A percentile compares a stretch with the other conserved stretches of the same genome.
Conservation (phyloP, 352 stramenopile species). For the Globisporangium parvum region DNA sequence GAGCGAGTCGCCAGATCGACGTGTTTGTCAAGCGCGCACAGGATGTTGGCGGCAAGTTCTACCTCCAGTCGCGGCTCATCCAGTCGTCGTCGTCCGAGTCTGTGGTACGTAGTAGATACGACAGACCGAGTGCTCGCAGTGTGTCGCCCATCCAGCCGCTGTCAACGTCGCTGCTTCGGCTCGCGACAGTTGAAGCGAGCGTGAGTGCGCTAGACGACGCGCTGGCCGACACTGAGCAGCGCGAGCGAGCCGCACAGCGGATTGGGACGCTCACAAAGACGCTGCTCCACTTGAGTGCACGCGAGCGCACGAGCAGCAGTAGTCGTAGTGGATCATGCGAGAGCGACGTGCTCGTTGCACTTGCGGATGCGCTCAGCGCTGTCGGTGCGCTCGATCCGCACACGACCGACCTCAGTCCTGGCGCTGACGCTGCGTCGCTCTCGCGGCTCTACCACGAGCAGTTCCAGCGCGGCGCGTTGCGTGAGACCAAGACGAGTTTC, state of each 20-base stretch:
- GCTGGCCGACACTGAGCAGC: conserved; percentile 3
- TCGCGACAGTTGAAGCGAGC: conserved; percentile 10
- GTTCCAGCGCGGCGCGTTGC: conserved; percentile 51
- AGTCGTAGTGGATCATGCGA: too few species aligned
- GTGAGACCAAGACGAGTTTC: conserved; percentile 46
- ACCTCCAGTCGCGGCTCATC: conserved; percentile 21
- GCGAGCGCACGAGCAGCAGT: not conserved
- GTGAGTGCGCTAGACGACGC: conserved; percentile 10
- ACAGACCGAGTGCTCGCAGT: too few species aligned
- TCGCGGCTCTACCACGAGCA: conserved; percentile 45
- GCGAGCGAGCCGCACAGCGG: not conserved
- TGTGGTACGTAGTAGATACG: too few species aligned
- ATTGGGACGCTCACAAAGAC: conserved; percentile 44
- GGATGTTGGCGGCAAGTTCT: conserved; percentile 47
- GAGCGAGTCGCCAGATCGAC: conserved; percentile 42
- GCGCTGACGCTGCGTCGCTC: conserved; percentile 36
- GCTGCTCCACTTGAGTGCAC: conserved; percentile 44
- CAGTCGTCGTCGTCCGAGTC: not conserved
- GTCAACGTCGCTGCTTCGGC: conserved; percentile 10
- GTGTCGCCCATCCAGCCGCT: not conserved
- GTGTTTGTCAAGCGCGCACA: conserved; percentile 48
- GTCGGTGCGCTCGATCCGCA: conserved; percentile 52
- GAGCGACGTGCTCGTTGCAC: conserved; percentile 15
- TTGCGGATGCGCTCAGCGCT: conserved; percentile 62
- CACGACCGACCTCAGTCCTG: conserved; percentile 58